A percentile compares a stretch with the other conserved stretches of the same genome.
These are phyloP conservation scores for Lasiosphaeris hirsuta DNA, from an alignment of 495 filamentous ascomycete species.

Conservation along the genomic window DNA sequence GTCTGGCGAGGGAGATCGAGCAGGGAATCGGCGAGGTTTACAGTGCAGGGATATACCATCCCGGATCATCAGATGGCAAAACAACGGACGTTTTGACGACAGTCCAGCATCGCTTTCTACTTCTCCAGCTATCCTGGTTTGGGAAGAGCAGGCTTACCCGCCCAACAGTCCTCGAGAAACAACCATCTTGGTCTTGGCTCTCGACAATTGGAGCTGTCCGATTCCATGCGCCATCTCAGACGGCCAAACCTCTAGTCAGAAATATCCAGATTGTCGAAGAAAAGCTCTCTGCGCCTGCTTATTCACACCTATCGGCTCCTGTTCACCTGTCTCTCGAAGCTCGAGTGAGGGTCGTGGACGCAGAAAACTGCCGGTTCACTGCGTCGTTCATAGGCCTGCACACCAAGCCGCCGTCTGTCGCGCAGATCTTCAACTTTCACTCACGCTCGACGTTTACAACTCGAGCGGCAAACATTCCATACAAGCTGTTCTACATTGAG, in stretches of 20 bases:
- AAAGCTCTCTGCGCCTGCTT: neutral
- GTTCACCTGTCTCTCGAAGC: neutral
- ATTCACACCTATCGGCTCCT: no score
- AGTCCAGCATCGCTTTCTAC: neutral
- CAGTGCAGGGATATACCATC: neutral
- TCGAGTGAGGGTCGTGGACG: neutral
- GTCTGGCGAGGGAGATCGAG: neutral
- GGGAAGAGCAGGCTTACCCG: neutral
- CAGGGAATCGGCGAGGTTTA: neutral
- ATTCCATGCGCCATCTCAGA: neutral
- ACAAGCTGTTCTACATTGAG: neutral
- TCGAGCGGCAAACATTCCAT: neutral
- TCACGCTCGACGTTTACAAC: neutral
- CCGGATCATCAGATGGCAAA: neutral
- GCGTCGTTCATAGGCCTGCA: no score
- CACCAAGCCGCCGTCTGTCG: neutral
- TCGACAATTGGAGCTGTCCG: neutral
- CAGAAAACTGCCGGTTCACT: neutral
- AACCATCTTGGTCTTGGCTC: constrained; percentile 1
- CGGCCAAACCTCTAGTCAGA: neutral
- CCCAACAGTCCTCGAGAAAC: neutral
- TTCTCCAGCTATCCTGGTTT: neutral
- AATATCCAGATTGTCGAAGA: neutral
- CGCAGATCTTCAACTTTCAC: neutral
- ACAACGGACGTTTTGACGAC: neutral